Evolutionary conservation across 164 flowering plant species (phyloP).

Genomic region (Vitis labrusca): DNA sequence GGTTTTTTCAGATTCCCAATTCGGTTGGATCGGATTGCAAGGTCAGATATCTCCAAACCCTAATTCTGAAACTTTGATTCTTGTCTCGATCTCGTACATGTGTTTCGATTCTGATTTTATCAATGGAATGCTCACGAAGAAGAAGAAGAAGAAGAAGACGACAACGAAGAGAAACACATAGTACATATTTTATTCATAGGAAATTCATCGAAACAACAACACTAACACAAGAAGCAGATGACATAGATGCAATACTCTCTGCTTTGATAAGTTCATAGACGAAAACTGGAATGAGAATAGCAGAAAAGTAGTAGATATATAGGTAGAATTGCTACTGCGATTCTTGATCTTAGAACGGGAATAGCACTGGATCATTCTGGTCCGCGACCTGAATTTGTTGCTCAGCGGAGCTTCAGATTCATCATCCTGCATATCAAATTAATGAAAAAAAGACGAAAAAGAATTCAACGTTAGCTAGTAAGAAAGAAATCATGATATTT

Average conservation of each 20-base stretch:
- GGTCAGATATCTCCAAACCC: background rate
- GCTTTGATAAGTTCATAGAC: background rate
- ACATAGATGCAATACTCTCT: background rate
- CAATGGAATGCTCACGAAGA: background rate
- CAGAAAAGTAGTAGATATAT: background rate
- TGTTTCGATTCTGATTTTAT: background rate
- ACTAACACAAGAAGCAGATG: background rate
- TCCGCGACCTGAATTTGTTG: background rate
- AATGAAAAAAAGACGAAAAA: background rate
- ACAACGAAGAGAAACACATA: background rate
- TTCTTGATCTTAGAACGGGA: background rate
- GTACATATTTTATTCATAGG: background rate
- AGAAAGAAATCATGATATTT: background rate
- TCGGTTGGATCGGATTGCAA: background rate
- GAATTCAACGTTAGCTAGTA: background rate
- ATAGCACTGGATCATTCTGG: background rate
- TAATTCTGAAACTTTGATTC: background rate
- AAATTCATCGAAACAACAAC: background rate
- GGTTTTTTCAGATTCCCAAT: background rate
- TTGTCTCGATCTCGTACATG: background rate
- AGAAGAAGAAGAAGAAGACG: background rate
- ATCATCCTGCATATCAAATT: constrained; percentile 23
- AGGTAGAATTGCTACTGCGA: background rate
- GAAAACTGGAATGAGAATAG: background rate
- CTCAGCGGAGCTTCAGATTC: constrained; percentile 12